Base-by-base conservation (phyloP, 2,329 filamentous ascomycete species). In the Penicillium sp. region DNA sequence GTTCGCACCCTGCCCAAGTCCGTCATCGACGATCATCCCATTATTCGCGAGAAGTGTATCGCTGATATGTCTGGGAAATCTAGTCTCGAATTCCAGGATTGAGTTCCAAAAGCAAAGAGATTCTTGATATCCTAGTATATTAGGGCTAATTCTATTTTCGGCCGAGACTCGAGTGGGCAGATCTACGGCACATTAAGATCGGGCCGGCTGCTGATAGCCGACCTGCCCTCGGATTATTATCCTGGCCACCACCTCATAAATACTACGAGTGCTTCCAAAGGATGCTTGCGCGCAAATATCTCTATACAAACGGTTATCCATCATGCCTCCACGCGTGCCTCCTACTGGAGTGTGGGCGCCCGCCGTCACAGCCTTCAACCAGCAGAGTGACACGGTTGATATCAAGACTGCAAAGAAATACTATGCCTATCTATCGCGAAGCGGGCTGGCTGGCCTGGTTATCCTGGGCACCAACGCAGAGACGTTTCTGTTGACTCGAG, bases 391-490 rank as follows among this genome's bases (percentile, higher is more conserved):
- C 65, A 73, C 71, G 2, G 68, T 82, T 26, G 76, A 81, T 62
- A 68, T 79, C 23, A 69, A 66, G 4, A 65, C 78, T 2, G 81
- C 83, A 62, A 67, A 72, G 46, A 74, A 77, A 66, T 83, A 82
- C 71, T 83, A 76, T 65, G 59, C 72, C 23, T 79, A 83, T 62
- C 77, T 83, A 16, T 76, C 80, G 9, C 68, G 65, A 33, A 78
- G 78, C 1, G 79, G 80, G 3, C 73, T 83, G 3, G 71, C 76
- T 0, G 81, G 81, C 5, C 73, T 83, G 20, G 78, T 83, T 26
- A 76, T 81, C 52, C 74, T 83, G 46, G 81, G 81, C 46, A 82
- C 80, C 38, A 83, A 82, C 65, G 78, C 81, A 3, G 81, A 83
- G 64, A 76, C 81, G 12, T 82, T 82, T 66, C 77, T 83, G 11